Evolutionary conservation across 176 grass and related monocot genomes (phyloP), one percentile per base, ranked within the genome.

Genomic region (Carex scoparia): DNA sequence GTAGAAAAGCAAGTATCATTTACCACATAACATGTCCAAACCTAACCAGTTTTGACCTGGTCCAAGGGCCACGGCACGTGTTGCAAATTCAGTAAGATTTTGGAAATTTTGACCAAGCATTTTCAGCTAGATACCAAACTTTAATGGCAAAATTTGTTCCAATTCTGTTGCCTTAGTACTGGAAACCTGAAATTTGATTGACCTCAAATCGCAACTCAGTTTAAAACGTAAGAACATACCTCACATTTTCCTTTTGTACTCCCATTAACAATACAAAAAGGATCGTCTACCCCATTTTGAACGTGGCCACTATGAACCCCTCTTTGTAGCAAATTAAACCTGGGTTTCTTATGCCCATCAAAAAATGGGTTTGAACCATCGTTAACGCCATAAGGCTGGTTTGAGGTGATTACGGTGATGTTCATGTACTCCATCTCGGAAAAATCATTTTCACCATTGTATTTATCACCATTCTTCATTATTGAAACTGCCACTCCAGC

Each of bases 281-380:
- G 84, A 87, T 98, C 92, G 40, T 67, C 62, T 63, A 90, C 42
- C 49, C 88, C 91, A 69, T 88, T 94, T 79, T 98, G 92, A 90
- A 98, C 87, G 90, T 98, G 95, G 33, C 95, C 92, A 4, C 89
- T 98, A 84, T 98, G 92, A 30, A 93, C 91, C 86, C 88, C 95
- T 61, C 14, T 44, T 9, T 81, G 91, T 35, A 75, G 37, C 69
- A 94, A 67, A 89, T 90, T 87, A 84, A 97, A 97, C 82, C 85
- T 93, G 0, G 92, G 95, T 79, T 46, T 65, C 35, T 62, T 49
- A 69, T 37, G 88, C 8, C 84, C 89, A 66, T 91, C 69, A 10
- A 94, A 93, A 40, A 94, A 91, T 35, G 95, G 89, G 74, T 98
- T 94, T 8, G 92, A 94, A 10, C 92, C 86, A 83, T 98, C 95